These are phyloP conservation scores for Backusella westeae DNA, from an alignment of 192 early-diverging fungal genomes.

Conservation along the genomic window DNA sequence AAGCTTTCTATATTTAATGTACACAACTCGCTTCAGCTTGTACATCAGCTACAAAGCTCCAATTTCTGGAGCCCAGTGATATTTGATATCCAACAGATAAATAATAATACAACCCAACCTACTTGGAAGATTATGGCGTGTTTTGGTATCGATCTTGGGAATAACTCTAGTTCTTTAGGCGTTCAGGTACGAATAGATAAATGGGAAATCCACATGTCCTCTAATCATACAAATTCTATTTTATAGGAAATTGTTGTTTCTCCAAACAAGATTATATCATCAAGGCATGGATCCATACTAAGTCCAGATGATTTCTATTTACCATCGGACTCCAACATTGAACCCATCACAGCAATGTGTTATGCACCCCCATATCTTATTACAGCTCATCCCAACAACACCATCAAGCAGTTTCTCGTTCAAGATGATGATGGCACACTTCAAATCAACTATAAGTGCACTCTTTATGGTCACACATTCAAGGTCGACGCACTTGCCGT, in stretches of 20 bases:
- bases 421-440: background rate
- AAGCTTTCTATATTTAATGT: conserved; percentile 28
- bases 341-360: conserved; percentile 31
- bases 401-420: conserved; percentile 44
- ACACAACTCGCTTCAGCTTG: background rate
- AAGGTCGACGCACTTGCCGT: conserved; percentile 47
- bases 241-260: conserved; percentile 25
- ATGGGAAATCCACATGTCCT: background rate
- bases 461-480: conserved; percentile 45
- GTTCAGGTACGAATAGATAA: conserved; percentile 26
- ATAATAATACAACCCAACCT: background rate
- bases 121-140: conserved; percentile 23
- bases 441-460: conserved; percentile 35
- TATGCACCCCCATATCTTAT: conserved; percentile 41
- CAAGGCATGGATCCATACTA: conserved; percentile 14
- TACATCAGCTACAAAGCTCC: conserved; percentile 33
- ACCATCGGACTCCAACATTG: background rate
- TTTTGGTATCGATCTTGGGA: conserved; percentile 31
- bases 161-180: conserved; percentile 29
- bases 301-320: conserved; percentile 7
- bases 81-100: conserved; percentile 15
- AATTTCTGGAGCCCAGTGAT: conserved; percentile 29
- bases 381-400: conserved; percentile 48
- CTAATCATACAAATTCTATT: background rate
- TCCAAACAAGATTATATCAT: conserved; percentile 10